Evolutionary conservation across 345 rosid species (phyloP), one percentile per base, ranked within the genome.

Genomic region (Salix koriyanagi): DNA sequence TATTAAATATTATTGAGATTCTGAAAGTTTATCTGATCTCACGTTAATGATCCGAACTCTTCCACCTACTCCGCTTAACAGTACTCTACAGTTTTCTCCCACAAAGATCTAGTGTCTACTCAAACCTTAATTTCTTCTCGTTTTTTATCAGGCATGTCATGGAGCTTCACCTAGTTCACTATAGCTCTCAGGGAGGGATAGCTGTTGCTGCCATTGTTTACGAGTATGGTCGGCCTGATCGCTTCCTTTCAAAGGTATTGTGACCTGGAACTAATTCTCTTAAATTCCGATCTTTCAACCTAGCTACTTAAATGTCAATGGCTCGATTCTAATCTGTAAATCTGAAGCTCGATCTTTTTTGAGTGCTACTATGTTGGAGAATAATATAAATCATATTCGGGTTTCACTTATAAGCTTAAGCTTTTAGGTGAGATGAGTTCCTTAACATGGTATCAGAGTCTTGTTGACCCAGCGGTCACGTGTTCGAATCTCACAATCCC

Each of bases 101-200:
- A 37, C 11, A 18, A 36, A 8, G 8, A 67, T 37, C 48, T 34
- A 21, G 37, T 10, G 14, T 7, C 26, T 18, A 19, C 21, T 10
- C 25, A 28, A 19, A 18, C 50, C 7, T 30, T 34, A 34, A 34
- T 34, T 28, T 4, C 34, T 28, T 34, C 1, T 16, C 42, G 14
- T 8, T 37, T n/a, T 30, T 58, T 72, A 26, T 36, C 62, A 91
- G 94, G 32, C 85, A 83, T 7, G 81, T 71, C 1, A 0, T 89
- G 82, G 98, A 94, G 85, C 87, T 91, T 71, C 97, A 94, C 78
- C 52, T 85, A 9, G 88, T 94, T 84, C 97, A 91, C 73, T 0
- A 0, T 32, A 86, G 81, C 80, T 69, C 86, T 32, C 1, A 34
- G 3, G 83, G 85, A 23, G 64, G 70, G 65, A 32, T 56, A 50